These are phyloP conservation scores for Metarhizium anisopliae DNA, from an alignment of 2,329 filamentous ascomycete genomes.

Conservation along the genomic window DNA sequence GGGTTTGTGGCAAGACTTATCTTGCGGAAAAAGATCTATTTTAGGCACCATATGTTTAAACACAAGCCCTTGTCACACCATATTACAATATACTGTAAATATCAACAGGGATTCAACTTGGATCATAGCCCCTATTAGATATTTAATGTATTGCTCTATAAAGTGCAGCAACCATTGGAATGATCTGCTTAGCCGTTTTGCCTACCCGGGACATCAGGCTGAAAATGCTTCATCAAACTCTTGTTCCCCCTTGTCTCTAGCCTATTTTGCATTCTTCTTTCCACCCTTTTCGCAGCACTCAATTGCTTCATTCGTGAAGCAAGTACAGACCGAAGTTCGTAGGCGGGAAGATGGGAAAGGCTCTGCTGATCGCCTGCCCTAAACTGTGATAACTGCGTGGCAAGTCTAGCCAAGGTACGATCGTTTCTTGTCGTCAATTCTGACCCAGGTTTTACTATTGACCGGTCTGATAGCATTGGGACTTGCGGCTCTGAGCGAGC, in stretches of 20 bases:
- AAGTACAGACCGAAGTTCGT: slow-evolving; percentile 12
- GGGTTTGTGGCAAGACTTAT: too few species aligned
- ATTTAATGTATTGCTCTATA: too few species aligned
- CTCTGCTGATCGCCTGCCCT: slow-evolving; percentile 10
- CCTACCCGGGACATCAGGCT: neutral
- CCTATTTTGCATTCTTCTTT: slow-evolving; percentile 8
- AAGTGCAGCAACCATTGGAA: too few species aligned
- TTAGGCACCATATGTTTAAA: too few species aligned
- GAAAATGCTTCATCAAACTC: slow-evolving; percentile 11
- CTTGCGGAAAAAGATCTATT: too few species aligned
- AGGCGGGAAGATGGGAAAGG: slow-evolving; percentile 10
- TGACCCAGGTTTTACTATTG: neutral
- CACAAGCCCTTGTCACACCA: too few species aligned
- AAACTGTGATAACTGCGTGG: slow-evolving; percentile 9
- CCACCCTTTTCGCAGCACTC: slow-evolving; percentile 6
- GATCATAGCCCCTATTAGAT: too few species aligned
- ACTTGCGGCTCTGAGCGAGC: neutral
- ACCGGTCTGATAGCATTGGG: neutral
- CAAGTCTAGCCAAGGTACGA: neutral
- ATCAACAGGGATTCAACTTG: too few species aligned
- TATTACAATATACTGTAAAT: too few species aligned
- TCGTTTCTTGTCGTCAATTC: neutral
- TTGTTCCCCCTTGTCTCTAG: slow-evolving; percentile 9
- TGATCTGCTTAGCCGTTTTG: neutral
- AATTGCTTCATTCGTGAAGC: slow-evolving; percentile 8